A percentile compares a stretch with the other conserved stretches of the same genome.
Conservation (phyloP, 2,329 filamentous ascomycete species). For the Aureobasidium subglaciale region DNA sequence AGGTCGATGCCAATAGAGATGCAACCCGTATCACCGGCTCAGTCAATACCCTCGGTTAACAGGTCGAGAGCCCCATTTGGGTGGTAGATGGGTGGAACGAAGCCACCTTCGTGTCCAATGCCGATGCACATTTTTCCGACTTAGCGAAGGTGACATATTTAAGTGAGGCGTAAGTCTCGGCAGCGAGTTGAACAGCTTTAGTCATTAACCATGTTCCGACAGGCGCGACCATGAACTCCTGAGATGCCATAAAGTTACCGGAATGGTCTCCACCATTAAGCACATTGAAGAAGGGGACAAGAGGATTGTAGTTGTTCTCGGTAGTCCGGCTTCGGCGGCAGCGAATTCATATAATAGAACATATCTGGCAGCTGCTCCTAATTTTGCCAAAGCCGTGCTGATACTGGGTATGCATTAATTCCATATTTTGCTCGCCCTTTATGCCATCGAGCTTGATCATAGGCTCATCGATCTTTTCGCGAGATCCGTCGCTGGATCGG, state of each 20-base stretch:
- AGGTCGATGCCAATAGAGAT: slow-evolving; percentile 37
- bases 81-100: slow-evolving; percentile 22
- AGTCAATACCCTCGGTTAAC: slow-evolving; percentile 20
- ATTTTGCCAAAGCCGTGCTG: slow-evolving; percentile 77
- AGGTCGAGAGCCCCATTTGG: slow-evolving; percentile 22
- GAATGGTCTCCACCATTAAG: slow-evolving; percentile 58
- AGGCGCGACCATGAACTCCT: slow-evolving; percentile 94
- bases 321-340: slow-evolving; percentile 70
- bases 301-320: slow-evolving; percentile 85
- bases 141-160: slow-evolving; percentile 19
- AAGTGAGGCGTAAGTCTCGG: slow-evolving; percentile 22
- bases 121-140: slow-evolving; percentile 21
- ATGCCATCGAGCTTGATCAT: slow-evolving; percentile 80
- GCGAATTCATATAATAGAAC: slow-evolving; percentile 83
- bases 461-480: slow-evolving; percentile 80
- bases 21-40: slow-evolving; percentile 23
- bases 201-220: slow-evolving; percentile 15
- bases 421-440: slow-evolving; percentile 82
- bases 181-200: slow-evolving; percentile 19
- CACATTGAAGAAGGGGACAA: slow-evolving; percentile 90
- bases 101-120: slow-evolving; percentile 24
- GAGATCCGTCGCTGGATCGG: slow-evolving; percentile 34
- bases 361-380: slow-evolving; percentile 79
- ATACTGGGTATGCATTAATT: slow-evolving; percentile 87
- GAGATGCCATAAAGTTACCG: slow-evolving; percentile 59